Base-by-base conservation (phyloP, 1,139 yeast species). In the Yamadazyma mexicana region DNA sequence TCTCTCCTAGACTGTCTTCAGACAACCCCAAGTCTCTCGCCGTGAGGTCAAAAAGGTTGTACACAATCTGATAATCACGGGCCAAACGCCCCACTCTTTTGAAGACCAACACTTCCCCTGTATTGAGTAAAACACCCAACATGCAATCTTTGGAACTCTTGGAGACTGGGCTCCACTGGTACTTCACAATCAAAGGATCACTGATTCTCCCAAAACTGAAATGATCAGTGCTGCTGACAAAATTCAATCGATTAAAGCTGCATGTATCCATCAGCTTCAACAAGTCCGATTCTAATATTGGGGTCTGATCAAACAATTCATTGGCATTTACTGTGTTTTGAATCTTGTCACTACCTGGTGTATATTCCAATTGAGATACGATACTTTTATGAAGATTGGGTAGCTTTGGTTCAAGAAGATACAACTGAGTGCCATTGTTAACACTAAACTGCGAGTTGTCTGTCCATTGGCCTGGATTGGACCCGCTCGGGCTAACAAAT, bases 381-480 rank as follows among this genome's bases (percentile, higher is more conserved):
- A 68, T 49, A 10, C 62, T 50, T 31, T 58, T 60, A 35, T 62
- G 66, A 18, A 68, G 52, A n/a, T 56, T 49, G 2, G 77, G 76
- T 5, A 68, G 55, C 40, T 57, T 61, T 7, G 77, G 76, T 31
- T 70, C 76, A 11, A 71, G 48, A 4, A 70, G 44, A 1, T 66
- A 57, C 26, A 72, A 40, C 31, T 64, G 67, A 14, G 47, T 52
- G 4, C 66, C 65, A 41, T 58, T 60, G 45, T 69, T 71, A 27
- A 72, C 55, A 3, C 75, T 66, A 39, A 70, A 45, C 48, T 69
- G 75, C 46, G 48, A 56, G 40, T 68, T 67, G 8, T 55, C 60
- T 0, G 75, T 67, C 60, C 68, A 59, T 47, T 66, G 68, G 11
- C 65, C 52, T 1, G 76, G 73, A 25, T 61, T 62, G 32, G 35